Conservation (phyloP, 2,329 filamentous ascomycete genomes). For the Penicillium janthinellum region DNA sequence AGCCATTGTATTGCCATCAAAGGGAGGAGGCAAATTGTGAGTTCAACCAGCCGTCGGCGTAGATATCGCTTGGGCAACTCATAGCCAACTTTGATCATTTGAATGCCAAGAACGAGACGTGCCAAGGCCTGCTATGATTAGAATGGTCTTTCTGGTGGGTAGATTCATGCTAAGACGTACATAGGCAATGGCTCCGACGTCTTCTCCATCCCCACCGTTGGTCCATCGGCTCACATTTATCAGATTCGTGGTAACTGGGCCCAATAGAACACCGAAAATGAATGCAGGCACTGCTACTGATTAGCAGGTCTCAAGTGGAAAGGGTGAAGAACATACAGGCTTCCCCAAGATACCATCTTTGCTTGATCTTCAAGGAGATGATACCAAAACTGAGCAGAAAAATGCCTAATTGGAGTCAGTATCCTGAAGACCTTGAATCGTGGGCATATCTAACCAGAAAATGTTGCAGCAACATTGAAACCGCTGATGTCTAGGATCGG, state of each 20-base stretch:
- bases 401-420: constrained; percentile 28
- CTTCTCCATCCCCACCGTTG: constrained; percentile 31
- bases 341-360: constrained; percentile 45
- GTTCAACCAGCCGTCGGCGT: constrained; percentile 53
- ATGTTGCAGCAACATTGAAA: constrained; percentile 38
- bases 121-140: constrained; percentile 46
- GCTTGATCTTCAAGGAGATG: constrained; percentile 41
- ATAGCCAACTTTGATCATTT: constrained; percentile 65
- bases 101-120: constrained; percentile 64
- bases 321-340: constrained; percentile 31
- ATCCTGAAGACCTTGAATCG: background rate
- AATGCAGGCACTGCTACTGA: constrained; percentile 60
- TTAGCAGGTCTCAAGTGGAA: background rate
- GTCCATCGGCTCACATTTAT: constrained; percentile 49
- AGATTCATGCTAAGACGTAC: constrained; percentile 28
- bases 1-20: constrained; percentile 67
- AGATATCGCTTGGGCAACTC: constrained; percentile 62
- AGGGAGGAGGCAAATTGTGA: constrained; percentile 58
- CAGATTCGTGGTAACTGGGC: constrained; percentile 58
- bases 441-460: constrained; percentile 31
- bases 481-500: constrained; percentile 39
- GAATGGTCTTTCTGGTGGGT: background rate
- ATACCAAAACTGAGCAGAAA: constrained; percentile 39
- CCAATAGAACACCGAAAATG: constrained; percentile 56
- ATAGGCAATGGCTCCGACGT: constrained; percentile 45